Conservation (phyloP, 495 filamentous ascomycete genomes). For the Massariosphaeria phaeospora region DNA sequence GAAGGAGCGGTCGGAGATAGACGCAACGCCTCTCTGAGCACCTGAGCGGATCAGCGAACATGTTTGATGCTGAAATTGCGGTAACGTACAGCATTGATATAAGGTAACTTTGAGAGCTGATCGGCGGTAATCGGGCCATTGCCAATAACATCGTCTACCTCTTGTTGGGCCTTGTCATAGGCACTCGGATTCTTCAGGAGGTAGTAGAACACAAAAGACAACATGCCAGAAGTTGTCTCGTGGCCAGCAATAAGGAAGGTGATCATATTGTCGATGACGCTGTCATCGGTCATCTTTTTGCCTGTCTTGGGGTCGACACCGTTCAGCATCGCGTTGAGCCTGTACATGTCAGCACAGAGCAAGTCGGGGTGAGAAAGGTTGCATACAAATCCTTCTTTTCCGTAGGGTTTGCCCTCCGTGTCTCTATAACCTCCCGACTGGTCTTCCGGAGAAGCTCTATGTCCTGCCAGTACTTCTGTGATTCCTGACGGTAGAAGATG, state of each 20-base stretch:
- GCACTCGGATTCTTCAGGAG: slow-evolving; percentile 59
- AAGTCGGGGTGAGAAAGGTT: not conserved
- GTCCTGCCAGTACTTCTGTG: slow-evolving; percentile 26
- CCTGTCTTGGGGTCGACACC: slow-evolving; percentile 36
- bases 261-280: slow-evolving; percentile 36
- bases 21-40: slow-evolving; percentile 67
- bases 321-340: slow-evolving; percentile 35
- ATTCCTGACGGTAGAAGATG: slow-evolving; percentile 29
- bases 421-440: slow-evolving; percentile 27
- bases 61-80: not conserved
- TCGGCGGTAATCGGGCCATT: slow-evolving; percentile 58
- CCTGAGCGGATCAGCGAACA: not conserved
- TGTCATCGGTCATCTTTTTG: slow-evolving; percentile 30
- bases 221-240: slow-evolving; percentile 34
- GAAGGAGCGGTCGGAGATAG: slow-evolving; percentile 59
- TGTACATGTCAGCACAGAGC: not conserved
- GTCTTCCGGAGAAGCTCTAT: slow-evolving; percentile 35
- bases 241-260: slow-evolving; percentile 34
- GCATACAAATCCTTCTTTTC: slow-evolving; percentile 33
- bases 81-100: slow-evolving; percentile 48
- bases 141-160: slow-evolving; percentile 63
- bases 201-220: slow-evolving; percentile 49
- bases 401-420: slow-evolving; percentile 27
- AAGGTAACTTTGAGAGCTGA: slow-evolving; percentile 61
- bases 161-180: slow-evolving; percentile 57